Percentiles rank a stretch among this genome's conserved stretches.
phyloP scores from a whole-genome alignment of 2,329 filamentous ascomycete genomes.

The Hypoxylon sp. region DNA sequence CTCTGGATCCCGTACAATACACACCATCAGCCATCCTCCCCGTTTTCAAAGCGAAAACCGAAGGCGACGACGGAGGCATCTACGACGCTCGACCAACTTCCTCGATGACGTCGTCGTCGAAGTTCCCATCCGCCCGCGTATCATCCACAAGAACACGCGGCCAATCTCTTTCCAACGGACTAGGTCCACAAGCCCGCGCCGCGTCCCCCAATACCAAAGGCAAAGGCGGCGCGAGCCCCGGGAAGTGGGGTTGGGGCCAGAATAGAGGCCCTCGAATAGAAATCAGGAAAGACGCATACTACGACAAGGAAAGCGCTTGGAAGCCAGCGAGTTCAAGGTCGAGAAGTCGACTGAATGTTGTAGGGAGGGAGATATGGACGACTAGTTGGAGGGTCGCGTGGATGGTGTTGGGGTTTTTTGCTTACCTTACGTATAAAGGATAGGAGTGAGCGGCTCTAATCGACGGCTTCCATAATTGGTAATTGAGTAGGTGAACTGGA shows the following conservation, averaged over 20 bases:
- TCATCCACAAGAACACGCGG: slow-evolving; percentile 48
- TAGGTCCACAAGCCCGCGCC: slow-evolving; percentile 41
- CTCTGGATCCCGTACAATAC: slow-evolving; percentile 59
- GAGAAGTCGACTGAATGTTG: slow-evolving; percentile 59
- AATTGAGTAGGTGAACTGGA: neutral
- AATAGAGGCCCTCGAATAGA: slow-evolving; percentile 64
- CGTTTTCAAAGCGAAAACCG: slow-evolving; percentile 67
- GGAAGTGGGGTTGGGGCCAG: slow-evolving; percentile 62
- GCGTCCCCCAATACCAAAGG: slow-evolving; percentile 44
- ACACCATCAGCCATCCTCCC: slow-evolving; percentile 56
- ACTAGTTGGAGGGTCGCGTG: slow-evolving; percentile 73
- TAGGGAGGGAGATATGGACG: slow-evolving; percentile 71
- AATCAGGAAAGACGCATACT: slow-evolving; percentile 62
- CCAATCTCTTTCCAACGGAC: slow-evolving; percentile 45
- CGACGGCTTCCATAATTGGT: too few species aligned
- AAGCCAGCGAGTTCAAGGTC: slow-evolving; percentile 43
- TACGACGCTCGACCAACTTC: slow-evolving; percentile 47
- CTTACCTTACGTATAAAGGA: slow-evolving; percentile 74
- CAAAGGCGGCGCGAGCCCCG: slow-evolving; percentile 41
- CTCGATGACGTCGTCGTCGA: slow-evolving; percentile 55
- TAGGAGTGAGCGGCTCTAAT: slow-evolving; percentile 57
- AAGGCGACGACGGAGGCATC: slow-evolving; percentile 58
- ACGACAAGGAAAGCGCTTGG: slow-evolving; percentile 54
- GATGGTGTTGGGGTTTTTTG: slow-evolving; percentile 75
- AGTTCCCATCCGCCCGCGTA: slow-evolving; percentile 51